Base-by-base conservation (phyloP, 345 rosid species). In the Lumnitzera racemosa region DNA sequence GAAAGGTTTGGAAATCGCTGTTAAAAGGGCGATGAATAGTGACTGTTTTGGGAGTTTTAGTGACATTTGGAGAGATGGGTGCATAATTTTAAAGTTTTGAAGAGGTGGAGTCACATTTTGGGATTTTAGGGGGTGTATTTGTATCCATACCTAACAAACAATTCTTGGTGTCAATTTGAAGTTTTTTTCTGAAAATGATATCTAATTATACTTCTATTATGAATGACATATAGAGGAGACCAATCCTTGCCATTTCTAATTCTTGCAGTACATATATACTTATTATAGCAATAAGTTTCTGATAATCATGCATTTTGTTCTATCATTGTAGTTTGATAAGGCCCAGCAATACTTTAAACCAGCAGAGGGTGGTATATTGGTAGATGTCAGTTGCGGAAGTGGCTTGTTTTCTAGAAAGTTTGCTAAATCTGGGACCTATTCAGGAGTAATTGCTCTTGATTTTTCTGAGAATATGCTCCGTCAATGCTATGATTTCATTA, bases 381-480 rank as follows among this genome's bases (percentile, higher is more conserved):
- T 94, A 17, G 99, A 94, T 81, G 97, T 87, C 54, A 90, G 96
- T 73, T 94, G 90, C 41, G 99, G 97, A 49, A 94, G 97, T 67
- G 99, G 99, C 70, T 78, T 90, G 66, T 94, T 94, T 70, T 82
- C 97, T 12, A 72, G 99, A 51, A 94, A 90, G 71, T 90, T 87
- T 64, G 97, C 85, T 13, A 79, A 86, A 66, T 87, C 89, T 2
- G 81, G 81, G 43, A 71, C 72, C n/a, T 94, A 89, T 70, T 84
- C 96, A 3, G 76, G 74, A 56, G 99, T 87, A 52, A 58, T 94
- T 76, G 96, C 99, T 24, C 90, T 94, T 12, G 99, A 94, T 69
- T 94, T 82, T 68, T 94, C 99, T 13, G 96, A 94, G 74, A 94
- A 84, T 68, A 94, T 94, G 97, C 96, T 94, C 61, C 95, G 89